A percentile compares a stretch with the other conserved stretches of the same genome.
Conservation (phyloP, 2,329 filamentous ascomycete genomes). For the Colletotrichum truncatum region DNA sequence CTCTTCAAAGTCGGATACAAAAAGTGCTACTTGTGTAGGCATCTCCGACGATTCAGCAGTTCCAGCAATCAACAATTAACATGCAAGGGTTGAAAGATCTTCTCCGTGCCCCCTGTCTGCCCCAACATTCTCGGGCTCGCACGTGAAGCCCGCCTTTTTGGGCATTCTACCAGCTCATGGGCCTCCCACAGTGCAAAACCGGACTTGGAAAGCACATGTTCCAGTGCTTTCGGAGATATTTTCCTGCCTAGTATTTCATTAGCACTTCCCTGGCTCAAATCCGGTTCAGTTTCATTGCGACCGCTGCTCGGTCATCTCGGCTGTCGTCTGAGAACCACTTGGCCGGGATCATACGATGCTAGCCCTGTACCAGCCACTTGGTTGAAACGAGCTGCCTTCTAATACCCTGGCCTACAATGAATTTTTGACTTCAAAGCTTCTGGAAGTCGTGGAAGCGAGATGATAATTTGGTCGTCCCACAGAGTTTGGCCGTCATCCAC, state of each 20-base stretch:
- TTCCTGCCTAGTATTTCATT: neutral
- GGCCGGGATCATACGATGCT: neutral
- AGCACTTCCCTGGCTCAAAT: neutral
- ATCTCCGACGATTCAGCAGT: neutral
- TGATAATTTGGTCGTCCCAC: neutral
- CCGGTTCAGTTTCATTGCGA: neutral
- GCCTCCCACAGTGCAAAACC: conserved; percentile 1
- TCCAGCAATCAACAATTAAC: neutral
- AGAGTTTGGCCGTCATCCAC: neutral
- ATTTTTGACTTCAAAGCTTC: neutral
- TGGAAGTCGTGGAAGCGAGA: conserved; percentile 7
- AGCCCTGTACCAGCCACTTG: neutral
- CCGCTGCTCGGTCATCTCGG: conserved; percentile 14
- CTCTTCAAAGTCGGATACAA: neutral
- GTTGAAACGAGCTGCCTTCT: neutral
- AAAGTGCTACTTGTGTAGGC: neutral
- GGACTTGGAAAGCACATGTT: neutral
- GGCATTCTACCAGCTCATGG: neutral
- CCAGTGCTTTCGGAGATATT: conserved; percentile 2
- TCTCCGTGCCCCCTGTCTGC: neutral
- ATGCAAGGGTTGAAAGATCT: neutral
- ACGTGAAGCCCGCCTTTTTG: neutral
- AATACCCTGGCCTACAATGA: neutral
- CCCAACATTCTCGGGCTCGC: conserved; percentile 18
- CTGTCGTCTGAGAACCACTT: neutral